Conservation (phyloP, 176 grass and related monocot genomes). For the Dendrocalamus sinicus region DNA sequence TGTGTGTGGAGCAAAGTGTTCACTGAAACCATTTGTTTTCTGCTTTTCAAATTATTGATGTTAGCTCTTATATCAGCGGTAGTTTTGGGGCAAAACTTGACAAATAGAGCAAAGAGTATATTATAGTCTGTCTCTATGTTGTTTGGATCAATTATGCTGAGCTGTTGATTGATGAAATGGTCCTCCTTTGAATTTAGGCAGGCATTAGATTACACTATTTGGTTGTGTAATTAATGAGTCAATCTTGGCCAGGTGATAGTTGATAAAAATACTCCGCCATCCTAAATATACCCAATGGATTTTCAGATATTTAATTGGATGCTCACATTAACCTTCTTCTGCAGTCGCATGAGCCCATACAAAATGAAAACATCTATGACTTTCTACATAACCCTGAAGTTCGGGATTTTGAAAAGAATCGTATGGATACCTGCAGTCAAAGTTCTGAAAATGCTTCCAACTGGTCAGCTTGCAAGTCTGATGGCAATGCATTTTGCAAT, state of each 20-base stretch:
- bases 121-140: conserved; percentile 7
- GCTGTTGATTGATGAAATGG: not conserved
- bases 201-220: not conserved
- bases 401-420: conserved; percentile 36
- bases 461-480: conserved; percentile 28
- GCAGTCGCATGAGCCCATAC: conserved; percentile 53
- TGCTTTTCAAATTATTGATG: not conserved
- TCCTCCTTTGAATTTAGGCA: not conserved
- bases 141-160: conserved; percentile 24
- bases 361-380: conserved; percentile 54
- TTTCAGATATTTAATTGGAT: conserved; percentile 31
- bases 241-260: conserved; percentile 1
- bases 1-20: not conserved
- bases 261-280: not conserved
- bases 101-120: not conserved
- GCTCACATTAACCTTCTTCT: conserved; percentile 37
- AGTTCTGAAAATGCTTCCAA: conserved; percentile 34
- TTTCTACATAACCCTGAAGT: conserved; percentile 48
- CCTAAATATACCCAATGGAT: not conserved
- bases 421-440: not conserved
- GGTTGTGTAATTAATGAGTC: conserved; percentile 11
- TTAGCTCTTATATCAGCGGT: not conserved
- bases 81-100: not conserved
- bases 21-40: not conserved
- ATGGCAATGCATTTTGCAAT: conserved; percentile 24